phyloP scores from a whole-genome alignment of 768 basidiomycete genomes.

The Phanerochaete carnosa region DNA sequence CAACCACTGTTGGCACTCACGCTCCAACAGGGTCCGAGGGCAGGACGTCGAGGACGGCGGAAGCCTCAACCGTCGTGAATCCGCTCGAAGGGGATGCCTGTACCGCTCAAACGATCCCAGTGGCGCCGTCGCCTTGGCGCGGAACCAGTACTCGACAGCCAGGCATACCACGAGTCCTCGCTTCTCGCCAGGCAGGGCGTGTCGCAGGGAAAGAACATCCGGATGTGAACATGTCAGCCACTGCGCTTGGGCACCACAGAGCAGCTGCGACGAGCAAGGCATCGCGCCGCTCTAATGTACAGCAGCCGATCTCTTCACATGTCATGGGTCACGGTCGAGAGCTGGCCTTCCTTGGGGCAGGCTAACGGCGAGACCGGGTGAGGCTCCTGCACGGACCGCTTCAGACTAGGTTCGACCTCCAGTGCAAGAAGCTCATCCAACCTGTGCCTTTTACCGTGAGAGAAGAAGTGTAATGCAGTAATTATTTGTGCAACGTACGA shows the following conservation, averaged over 20 bases:
- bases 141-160: not conserved
- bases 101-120: not conserved
- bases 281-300: not conserved
- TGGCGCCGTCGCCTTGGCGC: not conserved
- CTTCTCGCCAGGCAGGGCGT: not conserved
- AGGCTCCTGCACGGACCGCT: not conserved
- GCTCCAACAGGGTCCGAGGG: slow-evolving; percentile 3
- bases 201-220: slow-evolving; percentile 8
- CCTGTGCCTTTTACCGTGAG: not conserved
- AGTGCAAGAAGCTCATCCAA: not conserved
- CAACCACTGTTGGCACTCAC: slow-evolving; percentile 7
- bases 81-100: not conserved
- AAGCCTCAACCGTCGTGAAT: not conserved
- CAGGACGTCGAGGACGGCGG: not conserved
- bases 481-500: slow-evolving; percentile 4
- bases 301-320: slow-evolving; percentile 1
- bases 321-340: slow-evolving; percentile 1
- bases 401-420: not conserved
- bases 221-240: not conserved
- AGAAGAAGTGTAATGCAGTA: not conserved
- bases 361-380: not conserved
- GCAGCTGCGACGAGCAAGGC: not conserved
- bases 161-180: not conserved
- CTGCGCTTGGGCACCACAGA: not conserved
- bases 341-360: not conserved